Evolutionary conservation across 2,329 filamentous ascomycete species (phyloP).

Genomic region (Fusarium drepaniforme): DNA sequence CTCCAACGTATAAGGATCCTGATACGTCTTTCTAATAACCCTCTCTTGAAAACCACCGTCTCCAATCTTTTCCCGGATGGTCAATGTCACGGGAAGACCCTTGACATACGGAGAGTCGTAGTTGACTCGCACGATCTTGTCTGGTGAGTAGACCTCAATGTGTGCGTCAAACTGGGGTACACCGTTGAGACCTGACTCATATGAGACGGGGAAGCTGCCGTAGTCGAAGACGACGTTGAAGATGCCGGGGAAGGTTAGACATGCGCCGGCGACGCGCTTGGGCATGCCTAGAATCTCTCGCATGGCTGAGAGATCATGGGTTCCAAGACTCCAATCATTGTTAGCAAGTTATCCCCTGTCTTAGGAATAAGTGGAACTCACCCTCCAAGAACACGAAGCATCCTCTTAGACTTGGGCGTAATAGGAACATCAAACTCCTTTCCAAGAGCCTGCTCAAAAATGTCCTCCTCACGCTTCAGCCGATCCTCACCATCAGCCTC

Average conservation of each 20-base stretch:
- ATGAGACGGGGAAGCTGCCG: slow-evolving; percentile 62
- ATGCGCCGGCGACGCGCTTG: slow-evolving; percentile 37
- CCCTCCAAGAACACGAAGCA: slow-evolving; percentile 14
- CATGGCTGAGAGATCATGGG: slow-evolving; percentile 37
- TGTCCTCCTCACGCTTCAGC: not conserved
- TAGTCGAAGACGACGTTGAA: slow-evolving; percentile 60
- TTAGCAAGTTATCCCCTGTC: not conserved
- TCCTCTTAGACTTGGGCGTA: slow-evolving; percentile 6
- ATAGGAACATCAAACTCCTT: not conserved
- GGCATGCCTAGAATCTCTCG: slow-evolving; percentile 39
- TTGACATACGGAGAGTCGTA: slow-evolving; percentile 72
- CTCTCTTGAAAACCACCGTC: slow-evolving; percentile 55
- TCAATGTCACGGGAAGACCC: slow-evolving; percentile 63
- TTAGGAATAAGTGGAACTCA: not conserved
- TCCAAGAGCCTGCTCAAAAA: not conserved
- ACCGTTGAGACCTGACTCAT: slow-evolving; percentile 67
- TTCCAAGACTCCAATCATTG: not conserved
- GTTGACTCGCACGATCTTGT: slow-evolving; percentile 66
- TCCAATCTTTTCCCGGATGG: slow-evolving; percentile 54
- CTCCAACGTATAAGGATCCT: slow-evolving; percentile 55
- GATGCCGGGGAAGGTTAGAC: slow-evolving; percentile 42
- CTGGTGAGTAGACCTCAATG: slow-evolving; percentile 63
- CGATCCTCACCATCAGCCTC: slow-evolving; percentile 9
- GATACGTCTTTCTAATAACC: slow-evolving; percentile 57
- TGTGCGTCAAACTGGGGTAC: slow-evolving; percentile 67